Conservation (phyloP, 2,329 filamentous ascomycete species). For the Didymella pinodella region DNA sequence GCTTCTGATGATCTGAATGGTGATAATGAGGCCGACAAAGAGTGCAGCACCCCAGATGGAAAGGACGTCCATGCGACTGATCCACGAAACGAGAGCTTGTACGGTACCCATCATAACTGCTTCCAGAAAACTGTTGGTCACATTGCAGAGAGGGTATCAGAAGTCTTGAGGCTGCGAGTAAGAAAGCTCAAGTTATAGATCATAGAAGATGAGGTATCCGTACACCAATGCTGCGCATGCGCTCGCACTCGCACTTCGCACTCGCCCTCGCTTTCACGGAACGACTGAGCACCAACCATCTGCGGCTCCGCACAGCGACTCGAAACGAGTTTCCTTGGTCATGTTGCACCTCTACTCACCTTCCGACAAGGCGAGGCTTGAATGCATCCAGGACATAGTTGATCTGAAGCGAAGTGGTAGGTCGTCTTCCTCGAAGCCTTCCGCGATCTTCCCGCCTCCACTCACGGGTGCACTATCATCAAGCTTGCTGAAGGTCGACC, state of each 20-base stretch:
- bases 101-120: conserved; percentile 1
- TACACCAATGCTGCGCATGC: neutral
- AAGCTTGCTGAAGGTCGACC: too few species aligned
- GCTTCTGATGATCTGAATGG: neutral
- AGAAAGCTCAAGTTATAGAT: neutral
- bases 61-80: neutral
- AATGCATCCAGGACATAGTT: neutral
- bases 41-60: neutral
- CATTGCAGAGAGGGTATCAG: neutral
- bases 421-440: too few species aligned
- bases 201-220: neutral
- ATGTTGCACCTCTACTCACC: neutral
- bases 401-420: neutral
- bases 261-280: neutral
- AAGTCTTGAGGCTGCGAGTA: neutral
- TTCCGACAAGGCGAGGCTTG: neutral
- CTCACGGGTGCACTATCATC: too few species aligned
- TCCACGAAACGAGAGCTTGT: neutral
- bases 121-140: neutral
- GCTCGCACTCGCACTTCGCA: neutral
- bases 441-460: too few species aligned
- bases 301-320: neutral
- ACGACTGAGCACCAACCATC: too few species aligned
- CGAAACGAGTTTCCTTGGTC: neutral
- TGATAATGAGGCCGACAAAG: neutral